A percentile compares a stretch with the other conserved stretches of the same genome.
Evolutionary conservation across 2,329 filamentous ascomycete genomes (phyloP).

Genomic region (Tolypocladium endophyticum): DNA sequence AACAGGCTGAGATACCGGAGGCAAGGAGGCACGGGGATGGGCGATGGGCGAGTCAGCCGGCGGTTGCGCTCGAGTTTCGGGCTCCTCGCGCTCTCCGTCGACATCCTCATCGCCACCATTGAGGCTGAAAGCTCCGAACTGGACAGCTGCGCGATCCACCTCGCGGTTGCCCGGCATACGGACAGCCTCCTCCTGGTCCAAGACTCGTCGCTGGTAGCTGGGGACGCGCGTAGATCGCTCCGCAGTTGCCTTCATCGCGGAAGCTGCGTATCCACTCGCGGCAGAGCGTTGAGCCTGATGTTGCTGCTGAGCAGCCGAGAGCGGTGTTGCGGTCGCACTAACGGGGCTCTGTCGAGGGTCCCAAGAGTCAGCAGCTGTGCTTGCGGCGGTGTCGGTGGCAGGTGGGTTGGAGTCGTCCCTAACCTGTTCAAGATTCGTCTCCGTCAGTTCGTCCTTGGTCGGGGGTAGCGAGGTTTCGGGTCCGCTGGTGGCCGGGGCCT

Average conservation of each 20-base stretch:
- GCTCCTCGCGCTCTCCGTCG: conserved; percentile 88
- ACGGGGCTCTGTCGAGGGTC: conserved; percentile 54
- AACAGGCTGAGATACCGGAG: conserved; percentile 53
- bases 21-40: conserved; percentile 75
- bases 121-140: conserved; percentile 91
- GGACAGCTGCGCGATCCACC: conserved; percentile 83
- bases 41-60: conserved; percentile 86
- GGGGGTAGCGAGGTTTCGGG: conserved; percentile 51
- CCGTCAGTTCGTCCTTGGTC: conserved; percentile 74
- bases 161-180: conserved; percentile 97
- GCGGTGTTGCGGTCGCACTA: conserved; percentile 54
- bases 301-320: conserved; percentile 53
- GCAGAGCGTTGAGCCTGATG: conserved; percentile 42
- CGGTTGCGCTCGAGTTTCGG: conserved; percentile 86
- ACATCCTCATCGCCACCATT: conserved; percentile 79
- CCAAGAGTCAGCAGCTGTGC: conserved; percentile 79
- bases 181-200: conserved; percentile 94
- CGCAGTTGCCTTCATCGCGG: conserved; percentile 67
- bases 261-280: conserved; percentile 64
- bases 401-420: conserved; percentile 70
- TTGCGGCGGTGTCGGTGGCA: conserved; percentile 73
- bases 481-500: conserved; percentile 24
- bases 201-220: conserved; percentile 73
- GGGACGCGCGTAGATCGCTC: conserved; percentile 56
- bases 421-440: conserved; percentile 86